Base-by-base conservation (phyloP, 805 yeast genomes). In the Candida tammaniensis region DNA sequence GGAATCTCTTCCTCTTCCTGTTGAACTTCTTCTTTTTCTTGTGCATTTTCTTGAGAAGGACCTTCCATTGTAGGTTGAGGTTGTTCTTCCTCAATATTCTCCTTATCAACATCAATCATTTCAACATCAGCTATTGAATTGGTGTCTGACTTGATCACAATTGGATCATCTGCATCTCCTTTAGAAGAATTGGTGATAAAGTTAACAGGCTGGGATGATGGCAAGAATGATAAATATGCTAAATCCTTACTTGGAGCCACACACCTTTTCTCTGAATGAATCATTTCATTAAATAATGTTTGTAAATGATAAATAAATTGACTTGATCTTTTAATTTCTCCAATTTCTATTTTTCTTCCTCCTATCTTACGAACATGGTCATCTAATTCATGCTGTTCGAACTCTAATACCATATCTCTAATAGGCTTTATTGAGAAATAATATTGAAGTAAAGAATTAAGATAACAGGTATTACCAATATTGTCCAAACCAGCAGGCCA, bases 401-500 rank as follows among this genome's bases (percentile, higher is more conserved):
- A 88, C 2, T 65, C 48, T 34, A 85, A 47, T 13, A 87, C 71
- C 40, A 73, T 70, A 3, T 82, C 76, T 38, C 97, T 70, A 24
- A 93, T 64, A 0, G 96, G 97, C 36, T 77, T 76, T 28, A 93
- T 76, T 5, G 87, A 83, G 62, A 88, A 93, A 56, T 87, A 91
- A 51, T 83, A 91, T 54, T 91, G 98, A 26, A 91, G 62, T 31
- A 93, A 66, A 0, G 98, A 91, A 55, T 93, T 91, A 56, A 93
- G 67, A 48, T 89, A 89, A 58, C 98, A 93, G 0, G 98, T 91
- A 54, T 93, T 93, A 16, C 98, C 98, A 42, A 88, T 89, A 54
- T 93, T 93, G 57, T 83, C 86, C 51, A 93, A 69, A 0, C 98
- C 98, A 3, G 87, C 86, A 0, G 98, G 98, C 76, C 91, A 80